phyloP scores from a whole-genome alignment of 1,139 yeast species.

The Geotrichum candidum region DNA sequence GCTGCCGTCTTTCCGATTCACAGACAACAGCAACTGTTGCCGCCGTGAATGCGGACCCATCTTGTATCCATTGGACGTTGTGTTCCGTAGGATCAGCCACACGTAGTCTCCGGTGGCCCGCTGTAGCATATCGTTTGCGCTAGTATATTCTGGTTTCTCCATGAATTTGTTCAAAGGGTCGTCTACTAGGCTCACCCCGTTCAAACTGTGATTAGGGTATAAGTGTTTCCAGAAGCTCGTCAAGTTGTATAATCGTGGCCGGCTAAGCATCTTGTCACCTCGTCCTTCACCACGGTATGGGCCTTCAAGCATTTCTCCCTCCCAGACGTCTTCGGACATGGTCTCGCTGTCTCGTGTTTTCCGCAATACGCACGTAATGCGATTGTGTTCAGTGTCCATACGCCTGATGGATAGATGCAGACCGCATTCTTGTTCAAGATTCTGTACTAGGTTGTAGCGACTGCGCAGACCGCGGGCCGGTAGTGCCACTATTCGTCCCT shows the following conservation, averaged over 20 bases:
- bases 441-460: background rate
- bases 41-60: background rate
- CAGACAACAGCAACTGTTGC: constrained; percentile 8
- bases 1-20: constrained; percentile 8
- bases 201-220: constrained; percentile 11
- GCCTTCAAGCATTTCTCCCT: constrained; percentile 12
- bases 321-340: constrained; percentile 7
- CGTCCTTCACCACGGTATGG: background rate
- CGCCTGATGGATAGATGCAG: background rate
- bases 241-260: background rate
- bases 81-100: constrained; percentile 10
- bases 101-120: constrained; percentile 9
- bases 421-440: background rate
- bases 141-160: constrained; percentile 1
- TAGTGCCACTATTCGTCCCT: background rate
- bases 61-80: background rate
- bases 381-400: constrained; percentile 5
- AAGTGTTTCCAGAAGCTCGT: constrained; percentile 11
- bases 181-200: constrained; percentile 1
- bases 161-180: background rate
- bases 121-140: constrained; percentile 5
- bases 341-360: background rate
- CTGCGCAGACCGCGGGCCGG: constrained; percentile 1
- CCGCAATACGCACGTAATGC: background rate
- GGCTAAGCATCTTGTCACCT: background rate